Base-by-base conservation (phyloP, 2,329 filamentous ascomycete genomes). In the Fusarium nisikadoi region DNA sequence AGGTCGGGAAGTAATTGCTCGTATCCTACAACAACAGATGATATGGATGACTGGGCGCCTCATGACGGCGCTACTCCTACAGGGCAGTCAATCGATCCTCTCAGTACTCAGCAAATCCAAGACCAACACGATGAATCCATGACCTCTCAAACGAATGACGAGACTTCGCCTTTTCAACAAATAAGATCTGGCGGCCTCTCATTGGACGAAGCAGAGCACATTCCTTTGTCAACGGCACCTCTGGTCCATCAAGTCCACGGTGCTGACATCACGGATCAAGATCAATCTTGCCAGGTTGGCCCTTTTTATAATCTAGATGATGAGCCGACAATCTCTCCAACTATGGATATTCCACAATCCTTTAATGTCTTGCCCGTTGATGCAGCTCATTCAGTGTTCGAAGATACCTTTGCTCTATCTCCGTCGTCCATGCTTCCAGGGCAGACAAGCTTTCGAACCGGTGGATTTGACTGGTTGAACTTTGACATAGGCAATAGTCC, bases 151-250 rank as follows among this genome's bases (percentile, higher is more conserved):
- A 2, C 12, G 9, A 33, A 25, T 6, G 29, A 25, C 5, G 29
- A 27, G 3, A 45, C 29, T n/a, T 25, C n/a, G 2, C 13, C 39
- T 2, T 2, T 12, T 6, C 36, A 23, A 17, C 13, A 33, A 14
- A 46, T 16, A 0, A 8, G 23, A 5, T 12, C 39, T 20, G 29
- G n/a, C 6, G 10, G 10, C 13, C 13, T 14, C 2, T 27, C n/a
- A 9, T 2, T 56, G 1, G n/a, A 4, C 2, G 13, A 10, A 7
- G 1, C 17, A 35, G 29, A 23, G 2, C 11, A n/a, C 4, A 4
- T 13, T 3, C 8, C 29, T 0, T 12, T 45, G 3, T 19, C 53
- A 20, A 9, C 17, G 1, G 9, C 9, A 17, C 14, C 53, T 17
- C 3, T 14, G 20, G 17, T 17, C 1, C 17, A 35, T 27, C 38